Percentiles rank a stretch among this genome's conserved stretches.
Conservation (phyloP, 306 rosid species). For the Acmispon strigosus region DNA sequence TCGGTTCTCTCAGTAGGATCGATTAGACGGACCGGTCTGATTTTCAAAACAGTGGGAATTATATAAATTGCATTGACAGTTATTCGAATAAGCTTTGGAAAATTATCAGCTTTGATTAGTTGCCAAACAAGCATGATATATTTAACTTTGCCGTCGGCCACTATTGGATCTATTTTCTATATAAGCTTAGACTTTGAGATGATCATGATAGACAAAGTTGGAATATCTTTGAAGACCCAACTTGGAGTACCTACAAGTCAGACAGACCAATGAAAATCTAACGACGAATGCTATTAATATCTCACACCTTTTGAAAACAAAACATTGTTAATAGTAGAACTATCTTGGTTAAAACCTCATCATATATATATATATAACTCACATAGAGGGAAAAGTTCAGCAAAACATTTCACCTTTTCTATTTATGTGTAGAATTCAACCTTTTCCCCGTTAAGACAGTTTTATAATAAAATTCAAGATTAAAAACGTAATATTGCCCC, state of each 20-base stretch:
- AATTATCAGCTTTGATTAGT: neutral
- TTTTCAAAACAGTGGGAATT: no score
- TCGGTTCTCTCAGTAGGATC: no score
- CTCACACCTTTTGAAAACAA: neutral
- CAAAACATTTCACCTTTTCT: neutral
- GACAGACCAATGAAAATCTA: neutral
- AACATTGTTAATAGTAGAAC: neutral
- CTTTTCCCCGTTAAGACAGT: neutral
- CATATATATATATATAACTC: neutral
- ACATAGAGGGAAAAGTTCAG: neutral
- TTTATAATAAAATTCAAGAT: neutral
- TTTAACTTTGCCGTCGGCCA: neutral
- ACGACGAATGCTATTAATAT: neutral
- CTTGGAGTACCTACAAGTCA: neutral
- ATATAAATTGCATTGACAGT: neutral
- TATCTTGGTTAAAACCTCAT: no score
- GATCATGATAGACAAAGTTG: no score
- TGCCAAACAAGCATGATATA: neutral
- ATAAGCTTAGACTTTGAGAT: neutral
- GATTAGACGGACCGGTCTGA: no score
- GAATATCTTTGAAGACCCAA: no score
- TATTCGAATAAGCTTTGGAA: neutral
- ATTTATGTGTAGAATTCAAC: neutral
- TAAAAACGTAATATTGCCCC: neutral
- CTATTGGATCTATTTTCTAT: neutral